These are phyloP conservation scores for Mycena sanguinolenta DNA, from an alignment of 768 basidiomycete species.

Conservation along the genomic window DNA sequence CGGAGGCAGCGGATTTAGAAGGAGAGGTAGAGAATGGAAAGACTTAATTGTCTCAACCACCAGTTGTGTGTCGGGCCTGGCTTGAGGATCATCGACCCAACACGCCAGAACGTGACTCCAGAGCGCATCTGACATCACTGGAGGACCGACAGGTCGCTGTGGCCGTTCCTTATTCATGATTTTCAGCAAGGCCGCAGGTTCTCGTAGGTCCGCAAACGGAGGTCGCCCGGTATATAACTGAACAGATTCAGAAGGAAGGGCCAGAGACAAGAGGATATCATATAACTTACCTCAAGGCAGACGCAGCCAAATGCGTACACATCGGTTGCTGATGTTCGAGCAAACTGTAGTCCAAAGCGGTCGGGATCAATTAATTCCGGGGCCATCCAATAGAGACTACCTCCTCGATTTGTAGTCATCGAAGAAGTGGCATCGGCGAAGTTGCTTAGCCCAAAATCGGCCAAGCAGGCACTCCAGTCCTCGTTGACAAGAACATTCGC, in stretches of 20 bases:
- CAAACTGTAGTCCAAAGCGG: conserved; percentile 40
- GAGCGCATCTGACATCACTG: no score
- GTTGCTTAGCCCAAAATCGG: conserved; percentile 51
- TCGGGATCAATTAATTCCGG: conserved; percentile 48
- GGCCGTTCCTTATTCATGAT: neutral
- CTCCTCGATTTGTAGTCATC: conserved; percentile 43
- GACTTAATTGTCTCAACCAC: neutral
- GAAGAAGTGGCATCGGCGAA: conserved; percentile 46
- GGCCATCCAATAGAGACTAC: no score
- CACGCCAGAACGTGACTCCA: neutral
- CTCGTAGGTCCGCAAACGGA: conserved; percentile 13
- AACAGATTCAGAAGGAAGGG: neutral
- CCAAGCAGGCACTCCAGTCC: conserved; percentile 46
- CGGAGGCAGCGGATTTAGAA: neutral
- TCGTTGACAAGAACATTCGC: no score
- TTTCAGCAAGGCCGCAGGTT: conserved; percentile 12
- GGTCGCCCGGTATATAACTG: conserved; percentile 18
- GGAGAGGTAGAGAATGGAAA: neutral
- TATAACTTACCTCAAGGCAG: conserved; percentile 47
- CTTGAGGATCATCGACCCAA: neutral
- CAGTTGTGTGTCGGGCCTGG: neutral
- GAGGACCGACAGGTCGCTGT: neutral
- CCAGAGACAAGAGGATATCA: neutral
- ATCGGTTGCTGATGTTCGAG: conserved; percentile 45
- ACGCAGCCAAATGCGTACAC: conserved; percentile 51